Conservation (phyloP, 1,284 basidiomycete genomes). For the Coniophora puteana region DNA sequence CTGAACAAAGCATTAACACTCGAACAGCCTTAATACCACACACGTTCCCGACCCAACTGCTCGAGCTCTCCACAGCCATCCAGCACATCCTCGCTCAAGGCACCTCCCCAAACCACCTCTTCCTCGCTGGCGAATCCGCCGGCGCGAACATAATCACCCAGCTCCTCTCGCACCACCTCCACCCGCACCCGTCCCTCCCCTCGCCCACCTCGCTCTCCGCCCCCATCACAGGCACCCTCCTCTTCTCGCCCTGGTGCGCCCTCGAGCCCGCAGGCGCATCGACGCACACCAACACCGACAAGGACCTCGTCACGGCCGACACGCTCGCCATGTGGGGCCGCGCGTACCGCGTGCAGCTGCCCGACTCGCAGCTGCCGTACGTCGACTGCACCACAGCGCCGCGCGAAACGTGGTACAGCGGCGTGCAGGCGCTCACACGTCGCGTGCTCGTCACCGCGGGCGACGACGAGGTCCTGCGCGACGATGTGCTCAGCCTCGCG, state of each 20-base stretch:
- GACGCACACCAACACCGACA: background rate
- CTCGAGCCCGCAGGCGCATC: background rate
- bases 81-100: background rate
- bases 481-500: background rate
- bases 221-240: background rate
- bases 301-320: background rate
- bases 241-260: slow-evolving; percentile 1
- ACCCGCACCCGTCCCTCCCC: background rate
- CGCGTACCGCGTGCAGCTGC: background rate
- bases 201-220: background rate
- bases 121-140: slow-evolving; percentile 1
- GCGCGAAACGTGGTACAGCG: background rate
- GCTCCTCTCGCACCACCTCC: background rate
- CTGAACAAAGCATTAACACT: background rate
- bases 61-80: background rate
- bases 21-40: background rate
- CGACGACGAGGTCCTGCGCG: background rate
- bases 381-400: background rate
- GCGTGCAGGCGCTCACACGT: background rate
- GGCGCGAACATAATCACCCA: background rate
- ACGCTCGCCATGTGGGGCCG: background rate
- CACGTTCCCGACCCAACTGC: background rate
- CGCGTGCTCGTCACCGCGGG: background rate
- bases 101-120: background rate
- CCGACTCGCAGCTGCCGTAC: background rate